Percentiles rank a stretch among this genome's conserved stretches.
These are phyloP conservation scores for Tetradesmus obliquus DNA, from an alignment of 139 green algal genomes.

Conservation along the genomic window DNA sequence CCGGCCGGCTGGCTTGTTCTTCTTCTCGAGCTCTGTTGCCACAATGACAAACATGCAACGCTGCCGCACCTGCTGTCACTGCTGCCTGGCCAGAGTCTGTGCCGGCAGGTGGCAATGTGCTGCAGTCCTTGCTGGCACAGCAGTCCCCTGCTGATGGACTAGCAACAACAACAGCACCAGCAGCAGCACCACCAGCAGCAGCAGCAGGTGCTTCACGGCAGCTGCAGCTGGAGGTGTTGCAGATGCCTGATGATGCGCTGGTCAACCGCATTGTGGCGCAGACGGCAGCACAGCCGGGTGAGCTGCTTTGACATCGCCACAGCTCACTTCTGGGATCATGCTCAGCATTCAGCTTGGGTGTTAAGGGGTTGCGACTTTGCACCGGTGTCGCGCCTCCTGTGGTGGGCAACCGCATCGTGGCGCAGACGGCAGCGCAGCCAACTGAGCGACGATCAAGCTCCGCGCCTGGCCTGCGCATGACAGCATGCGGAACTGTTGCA, in stretches of 20 bases:
- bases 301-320: neutral
- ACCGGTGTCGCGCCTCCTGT: neutral
- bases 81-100: neutral
- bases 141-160: neutral
- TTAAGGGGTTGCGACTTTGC: neutral
- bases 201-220: neutral
- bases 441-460: neutral
- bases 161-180: neutral
- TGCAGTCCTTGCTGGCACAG: neutral
- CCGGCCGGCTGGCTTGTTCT: too few relatives aligned
- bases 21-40: too few relatives aligned
- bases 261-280: constrained; percentile 31
- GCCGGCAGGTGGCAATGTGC: neutral
- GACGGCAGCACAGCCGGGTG: constrained; percentile 14
- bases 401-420: neutral
- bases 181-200: neutral
- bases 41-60: neutral
- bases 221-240: constrained; percentile 17
- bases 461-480: too few relatives aligned
- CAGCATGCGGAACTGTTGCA: neutral
- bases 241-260: constrained; percentile 7
- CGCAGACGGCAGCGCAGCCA: neutral
- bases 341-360: too few relatives aligned
- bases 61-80: neutral
- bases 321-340: neutral